Base-by-base conservation (phyloP, 805 yeast genomes). In the Cyberlindnera amylophila region DNA sequence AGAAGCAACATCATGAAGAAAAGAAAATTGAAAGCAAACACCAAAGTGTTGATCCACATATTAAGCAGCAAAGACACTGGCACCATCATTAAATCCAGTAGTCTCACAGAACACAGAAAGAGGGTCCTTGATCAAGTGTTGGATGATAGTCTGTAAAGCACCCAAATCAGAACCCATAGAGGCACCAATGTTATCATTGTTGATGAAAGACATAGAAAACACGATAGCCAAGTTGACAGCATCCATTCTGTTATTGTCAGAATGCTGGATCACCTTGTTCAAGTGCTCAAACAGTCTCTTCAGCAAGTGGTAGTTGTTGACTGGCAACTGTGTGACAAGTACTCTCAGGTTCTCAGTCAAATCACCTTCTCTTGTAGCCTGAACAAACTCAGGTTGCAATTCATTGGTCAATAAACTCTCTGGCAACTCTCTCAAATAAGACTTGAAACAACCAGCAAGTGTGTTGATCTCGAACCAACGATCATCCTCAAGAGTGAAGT, bases 191-290 rank as follows among this genome's bases (percentile, higher is more conserved):
- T 64, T 66, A 30, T 67, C 73, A 51, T 67, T 71, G 49, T 67
- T 63, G 50, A 78, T 61, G 51, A 77, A 74, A 62, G 81, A 75
- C 80, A 79, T 79, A 4, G 82, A 72, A 55, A 91, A 83, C 6
- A 91, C 96, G 42, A 95, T 91, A 4, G 96, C 95, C 55, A 91
- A 66, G 58, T 91, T 91, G 2, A 88, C 81, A 3, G 95, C 78
- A 42, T 83, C 86, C 98, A 91, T 91, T 59, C 81, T 81, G 65
- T 91, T 91, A 36, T 65, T 66, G 10, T 75, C 80, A 34, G 82
- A 80, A 55, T 79, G 80, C 45, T 73, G 74, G 41, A 84, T 81
- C 18, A 91, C 82, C 50, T 72, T 73, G 50, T 74, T 70, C 66
- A 90, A 72, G 65, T 90, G 98, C 33, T 70, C 65, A 30, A 84